Evolutionary conservation across 2,329 filamentous ascomycete genomes (phyloP).

Genomic region (Graphilbum fragrans): DNA sequence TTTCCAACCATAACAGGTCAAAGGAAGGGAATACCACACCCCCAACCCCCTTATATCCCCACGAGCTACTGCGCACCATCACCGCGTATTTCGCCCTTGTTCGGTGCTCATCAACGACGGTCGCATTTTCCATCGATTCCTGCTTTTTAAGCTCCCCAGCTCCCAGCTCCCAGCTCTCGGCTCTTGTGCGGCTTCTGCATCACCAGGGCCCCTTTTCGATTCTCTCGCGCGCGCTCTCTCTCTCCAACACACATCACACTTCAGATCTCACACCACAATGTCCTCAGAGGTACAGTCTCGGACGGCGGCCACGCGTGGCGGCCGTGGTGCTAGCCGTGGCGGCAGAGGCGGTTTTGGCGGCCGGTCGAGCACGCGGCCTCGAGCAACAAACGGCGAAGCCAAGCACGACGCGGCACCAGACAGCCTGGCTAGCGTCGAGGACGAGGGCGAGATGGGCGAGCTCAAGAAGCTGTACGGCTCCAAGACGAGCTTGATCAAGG

Average conservation of each 20-base stretch:
- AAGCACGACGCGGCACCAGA: constrained; percentile 26
- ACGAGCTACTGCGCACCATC: background rate
- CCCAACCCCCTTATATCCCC: too few species aligned
- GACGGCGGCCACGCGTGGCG: constrained; percentile 72
- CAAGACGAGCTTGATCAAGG: constrained; percentile 72
- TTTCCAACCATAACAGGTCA: background rate
- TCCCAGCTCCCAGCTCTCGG: background rate
- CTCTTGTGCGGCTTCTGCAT: background rate
- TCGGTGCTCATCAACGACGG: too few species aligned
- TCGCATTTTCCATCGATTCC: background rate
- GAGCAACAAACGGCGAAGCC: constrained; percentile 59
- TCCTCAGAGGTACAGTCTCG: constrained; percentile 65
- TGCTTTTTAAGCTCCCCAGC: background rate
- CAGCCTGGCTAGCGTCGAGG: constrained; percentile 49
- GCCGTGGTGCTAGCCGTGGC: constrained; percentile 71
- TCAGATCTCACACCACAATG: too few species aligned
- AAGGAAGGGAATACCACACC: background rate
- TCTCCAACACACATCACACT: constrained; percentile 18
- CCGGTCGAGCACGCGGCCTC: constrained; percentile 43
- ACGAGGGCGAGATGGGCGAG: constrained; percentile 82
- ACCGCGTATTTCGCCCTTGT: too few species aligned
- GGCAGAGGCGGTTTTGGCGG: constrained; percentile 64
- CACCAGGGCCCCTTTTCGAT: too few species aligned
- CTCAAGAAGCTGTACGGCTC: constrained; percentile 80
- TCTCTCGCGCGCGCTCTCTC: background rate